Evolutionary conservation across 371 early-diverging fungal genomes (phyloP).

Genomic region (Rhizopus microsporus): DNA sequence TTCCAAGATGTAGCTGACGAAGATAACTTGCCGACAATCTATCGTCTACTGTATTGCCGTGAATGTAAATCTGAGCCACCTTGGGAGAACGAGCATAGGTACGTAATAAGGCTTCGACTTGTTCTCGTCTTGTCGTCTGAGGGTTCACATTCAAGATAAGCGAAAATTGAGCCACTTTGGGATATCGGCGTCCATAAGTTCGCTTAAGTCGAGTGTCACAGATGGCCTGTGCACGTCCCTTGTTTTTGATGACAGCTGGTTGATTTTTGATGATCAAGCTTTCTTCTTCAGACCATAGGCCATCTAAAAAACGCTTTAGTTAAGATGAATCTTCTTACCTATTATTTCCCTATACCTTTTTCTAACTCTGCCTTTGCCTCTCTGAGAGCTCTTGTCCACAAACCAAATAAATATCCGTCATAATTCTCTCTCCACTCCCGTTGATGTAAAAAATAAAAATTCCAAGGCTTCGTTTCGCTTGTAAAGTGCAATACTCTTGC

Average conservation of each 20-base stretch:
- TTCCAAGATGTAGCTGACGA: constrained; percentile 6
- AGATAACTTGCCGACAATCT: constrained; percentile 7
- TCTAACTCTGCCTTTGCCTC: constrained; percentile 11
- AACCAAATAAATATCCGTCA: constrained; percentile 32
- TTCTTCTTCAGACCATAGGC: neutral
- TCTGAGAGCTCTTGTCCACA: constrained; percentile 24
- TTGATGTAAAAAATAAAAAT: constrained; percentile 32
- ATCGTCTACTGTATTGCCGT: constrained; percentile 5
- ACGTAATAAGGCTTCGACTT: constrained; percentile 7
- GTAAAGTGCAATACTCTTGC: constrained; percentile 39
- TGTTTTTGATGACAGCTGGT: neutral
- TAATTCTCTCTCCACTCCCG: constrained; percentile 40
- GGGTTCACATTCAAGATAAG: constrained; percentile 12
- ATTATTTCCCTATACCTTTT: constrained; percentile 7
- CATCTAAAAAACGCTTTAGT: neutral
- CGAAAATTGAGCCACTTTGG: constrained; percentile 16
- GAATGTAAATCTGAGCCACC: constrained; percentile 18
- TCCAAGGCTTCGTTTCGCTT: constrained; percentile 43
- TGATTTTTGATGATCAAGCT: neutral
- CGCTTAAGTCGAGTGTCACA: constrained; percentile 17
- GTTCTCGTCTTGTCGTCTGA: neutral
- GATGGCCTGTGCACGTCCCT: constrained; percentile 13
- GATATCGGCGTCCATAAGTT: constrained; percentile 17
- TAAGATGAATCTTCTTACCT: neutral
- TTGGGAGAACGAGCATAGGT: constrained; percentile 9